Evolutionary conservation across 768 basidiomycete species (phyloP).

Genomic region (Lentinula sp.): DNA sequence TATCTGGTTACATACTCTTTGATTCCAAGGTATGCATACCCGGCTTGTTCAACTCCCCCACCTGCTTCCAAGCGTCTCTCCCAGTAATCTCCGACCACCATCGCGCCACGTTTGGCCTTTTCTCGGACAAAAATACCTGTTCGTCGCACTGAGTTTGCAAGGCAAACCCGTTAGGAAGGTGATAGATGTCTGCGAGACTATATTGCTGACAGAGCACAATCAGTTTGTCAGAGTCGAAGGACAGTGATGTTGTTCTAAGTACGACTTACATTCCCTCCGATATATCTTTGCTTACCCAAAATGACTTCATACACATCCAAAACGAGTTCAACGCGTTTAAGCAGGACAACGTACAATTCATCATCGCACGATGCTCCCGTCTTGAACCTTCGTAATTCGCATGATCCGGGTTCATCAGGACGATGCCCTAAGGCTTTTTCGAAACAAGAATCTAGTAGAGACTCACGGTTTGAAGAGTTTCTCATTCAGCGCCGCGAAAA

Average conservation of each 20-base stretch:
- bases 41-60: background rate
- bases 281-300: constrained; percentile 48
- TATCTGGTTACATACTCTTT: background rate
- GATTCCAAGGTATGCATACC: background rate
- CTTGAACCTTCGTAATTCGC: constrained; percentile 22
- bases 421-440: background rate
- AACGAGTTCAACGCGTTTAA: background rate
- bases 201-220: constrained; percentile 15
- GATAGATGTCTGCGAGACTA: constrained; percentile 45
- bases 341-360: constrained; percentile 26
- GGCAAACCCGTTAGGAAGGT: constrained; percentile 29
- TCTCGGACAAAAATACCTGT: constrained; percentile 16
- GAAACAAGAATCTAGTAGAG: background rate
- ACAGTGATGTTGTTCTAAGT: background rate
- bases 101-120: constrained; percentile 28
- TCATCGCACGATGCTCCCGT: constrained; percentile 17
- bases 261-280: constrained; percentile 43
- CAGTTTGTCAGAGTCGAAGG: background rate
- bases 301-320: constrained; percentile 52
- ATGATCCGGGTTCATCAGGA: constrained; percentile 1
- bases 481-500: constrained; percentile 29
- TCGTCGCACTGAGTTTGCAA: constrained; percentile 5
- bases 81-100: constrained; percentile 38
- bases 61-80: background rate
- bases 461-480: constrained; percentile 48